Conservation (phyloP, 768 basidiomycete species). For the Aureoboletus auriporus region DNA sequence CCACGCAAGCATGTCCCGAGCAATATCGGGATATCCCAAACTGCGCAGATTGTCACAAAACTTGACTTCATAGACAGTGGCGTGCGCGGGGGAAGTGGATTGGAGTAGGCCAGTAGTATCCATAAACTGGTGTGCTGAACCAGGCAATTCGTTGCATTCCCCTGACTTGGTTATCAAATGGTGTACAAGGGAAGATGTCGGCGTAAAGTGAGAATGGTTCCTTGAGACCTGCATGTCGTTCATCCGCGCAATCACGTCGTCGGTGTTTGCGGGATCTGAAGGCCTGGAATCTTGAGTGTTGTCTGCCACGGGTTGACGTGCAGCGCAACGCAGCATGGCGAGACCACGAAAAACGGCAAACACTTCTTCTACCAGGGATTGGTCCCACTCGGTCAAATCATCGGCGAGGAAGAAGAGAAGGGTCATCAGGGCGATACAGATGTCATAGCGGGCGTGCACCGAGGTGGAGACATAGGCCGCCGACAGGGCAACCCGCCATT, state of each 20-base stretch:
- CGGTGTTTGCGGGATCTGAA: slow-evolving; percentile 41
- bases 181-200: slow-evolving; percentile 62
- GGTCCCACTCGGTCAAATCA: slow-evolving; percentile 60
- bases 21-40: slow-evolving; percentile 57
- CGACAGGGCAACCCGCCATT: slow-evolving; percentile 60
- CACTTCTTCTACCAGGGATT: slow-evolving; percentile 62
- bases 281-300: slow-evolving; percentile 27
- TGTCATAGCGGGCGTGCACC: slow-evolving; percentile 71
- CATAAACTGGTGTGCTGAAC: slow-evolving; percentile 67
- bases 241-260: slow-evolving; percentile 61
- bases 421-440: slow-evolving; percentile 60
- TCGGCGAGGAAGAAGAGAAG: slow-evolving; percentile 71
- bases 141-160: slow-evolving; percentile 46
- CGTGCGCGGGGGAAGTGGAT: slow-evolving; percentile 63
- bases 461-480: slow-evolving; percentile 60
- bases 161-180: slow-evolving; percentile 54
- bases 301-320: slow-evolving; percentile 53
- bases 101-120: slow-evolving; percentile 63
- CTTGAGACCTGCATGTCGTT: slow-evolving; percentile 70
- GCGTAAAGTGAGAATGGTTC: slow-evolving; percentile 40
- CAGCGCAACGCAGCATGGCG: slow-evolving; percentile 62
- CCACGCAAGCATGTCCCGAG: slow-evolving; percentile 67
- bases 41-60: slow-evolving; percentile 69
- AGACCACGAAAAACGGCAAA: slow-evolving; percentile 79
- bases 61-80: slow-evolving; percentile 62